Conservation (phyloP, 352 stramenopile genomes). For the Pythium rhizo-oryzae region DNA sequence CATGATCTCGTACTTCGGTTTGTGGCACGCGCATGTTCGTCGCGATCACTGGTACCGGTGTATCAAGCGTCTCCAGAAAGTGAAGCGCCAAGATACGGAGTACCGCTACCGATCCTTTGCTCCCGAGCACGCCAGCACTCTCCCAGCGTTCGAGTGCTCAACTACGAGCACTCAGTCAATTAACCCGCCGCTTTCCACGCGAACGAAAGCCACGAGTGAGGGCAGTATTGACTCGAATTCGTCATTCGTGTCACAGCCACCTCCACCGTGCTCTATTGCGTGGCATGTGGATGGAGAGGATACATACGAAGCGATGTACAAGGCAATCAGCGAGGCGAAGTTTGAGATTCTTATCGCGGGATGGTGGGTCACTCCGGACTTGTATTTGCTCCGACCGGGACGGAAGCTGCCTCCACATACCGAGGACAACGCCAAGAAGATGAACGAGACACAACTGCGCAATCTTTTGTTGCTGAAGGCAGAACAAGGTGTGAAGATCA, state of each 20-base stretch:
- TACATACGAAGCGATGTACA: slow-evolving; percentile 85
- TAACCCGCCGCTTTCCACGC: slow-evolving; percentile 17
- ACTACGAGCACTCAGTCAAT: slow-evolving; percentile 15
- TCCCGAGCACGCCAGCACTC: slow-evolving; percentile 52
- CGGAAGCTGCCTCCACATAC: slow-evolving; percentile 55
- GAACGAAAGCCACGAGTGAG: slow-evolving; percentile 42
- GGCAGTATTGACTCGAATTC: slow-evolving; percentile 67
- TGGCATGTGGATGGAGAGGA: slow-evolving; percentile 90
- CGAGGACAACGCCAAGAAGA: slow-evolving; percentile 41
- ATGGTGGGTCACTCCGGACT: slow-evolving; percentile 89
- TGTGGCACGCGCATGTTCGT: slow-evolving; percentile 86
- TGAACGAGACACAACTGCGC: slow-evolving; percentile 73
- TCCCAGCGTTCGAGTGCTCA: slow-evolving; percentile 27
- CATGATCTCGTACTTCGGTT: slow-evolving; percentile 72
- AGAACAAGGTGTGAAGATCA: slow-evolving; percentile 84
- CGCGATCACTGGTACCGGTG: slow-evolving; percentile 85
- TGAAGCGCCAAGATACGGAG: slow-evolving; percentile 74
- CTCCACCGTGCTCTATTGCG: slow-evolving; percentile 61
- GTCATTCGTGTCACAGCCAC: slow-evolving; percentile 43
- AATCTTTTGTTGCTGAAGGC: slow-evolving; percentile 83
- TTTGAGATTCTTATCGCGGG: slow-evolving; percentile 91
- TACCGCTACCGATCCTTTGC: slow-evolving; percentile 84
- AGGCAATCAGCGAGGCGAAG: slow-evolving; percentile 86
- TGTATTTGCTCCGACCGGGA: slow-evolving; percentile 76
- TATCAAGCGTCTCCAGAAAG: slow-evolving; percentile 68